Percentiles rank a stretch among this genome's conserved stretches.
These are phyloP conservation scores for Ophiostoma quercus DNA, from an alignment of 2,329 filamentous ascomycete genomes.

Conservation along the genomic window DNA sequence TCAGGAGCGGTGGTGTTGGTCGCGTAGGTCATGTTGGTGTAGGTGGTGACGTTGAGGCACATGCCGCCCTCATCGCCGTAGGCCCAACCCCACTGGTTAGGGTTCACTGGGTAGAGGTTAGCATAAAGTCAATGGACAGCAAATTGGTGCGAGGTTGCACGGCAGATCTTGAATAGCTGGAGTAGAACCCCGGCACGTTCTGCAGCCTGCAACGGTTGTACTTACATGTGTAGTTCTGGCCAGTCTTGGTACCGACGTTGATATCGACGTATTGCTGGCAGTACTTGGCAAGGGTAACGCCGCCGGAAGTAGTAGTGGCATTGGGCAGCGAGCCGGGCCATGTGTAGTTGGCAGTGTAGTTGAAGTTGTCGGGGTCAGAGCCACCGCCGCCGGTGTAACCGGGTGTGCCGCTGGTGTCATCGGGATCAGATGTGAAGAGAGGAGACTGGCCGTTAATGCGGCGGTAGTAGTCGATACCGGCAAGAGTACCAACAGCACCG, in stretches of 20 bases:
- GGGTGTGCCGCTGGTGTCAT: conserved; percentile 25
- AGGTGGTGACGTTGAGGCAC: conserved; percentile 40
- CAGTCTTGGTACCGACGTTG: conserved; percentile 31
- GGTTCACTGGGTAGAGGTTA: conserved; percentile 41
- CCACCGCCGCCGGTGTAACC: conserved; percentile 9
- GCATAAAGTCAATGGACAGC: neutral
- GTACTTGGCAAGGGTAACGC: conserved; percentile 23
- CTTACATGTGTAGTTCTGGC: conserved; percentile 46
- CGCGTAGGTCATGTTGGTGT: conserved; percentile 47
- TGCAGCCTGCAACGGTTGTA: conserved; percentile 20
- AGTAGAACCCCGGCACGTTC: too few relatives aligned
- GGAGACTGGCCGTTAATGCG: conserved; percentile 40
- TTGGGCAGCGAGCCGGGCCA: conserved; percentile 28
- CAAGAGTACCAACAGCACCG: conserved; percentile 39
- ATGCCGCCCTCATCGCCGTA: conserved; percentile 36
- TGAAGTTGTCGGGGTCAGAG: conserved; percentile 32
- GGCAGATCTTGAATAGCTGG: neutral
- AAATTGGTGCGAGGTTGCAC: neutral
- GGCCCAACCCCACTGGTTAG: conserved; percentile 50
- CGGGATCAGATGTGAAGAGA: conserved; percentile 38
- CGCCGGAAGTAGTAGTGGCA: conserved; percentile 20
- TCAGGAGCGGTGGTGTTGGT: conserved; percentile 43
- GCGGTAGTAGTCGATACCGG: conserved; percentile 45
- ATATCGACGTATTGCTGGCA: conserved; percentile 26
- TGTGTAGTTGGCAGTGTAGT: conserved; percentile 18